Base-by-base conservation (phyloP, 257 asterid species). In the Primulina huaijiensis region DNA sequence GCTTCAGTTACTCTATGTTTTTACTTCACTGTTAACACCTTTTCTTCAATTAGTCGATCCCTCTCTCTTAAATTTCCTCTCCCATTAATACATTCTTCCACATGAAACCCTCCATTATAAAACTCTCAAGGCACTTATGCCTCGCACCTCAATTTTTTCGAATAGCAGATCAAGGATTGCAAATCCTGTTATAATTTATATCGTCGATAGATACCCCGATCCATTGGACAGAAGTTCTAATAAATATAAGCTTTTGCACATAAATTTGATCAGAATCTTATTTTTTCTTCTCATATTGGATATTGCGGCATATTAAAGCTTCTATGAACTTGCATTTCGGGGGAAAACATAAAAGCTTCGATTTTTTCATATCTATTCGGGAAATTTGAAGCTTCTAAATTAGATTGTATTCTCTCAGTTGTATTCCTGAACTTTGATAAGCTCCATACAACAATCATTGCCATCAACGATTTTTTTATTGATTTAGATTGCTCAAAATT, bases 101-200 rank as follows among this genome's bases (percentile, higher is more conserved):
- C 23, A 19, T 37, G 43, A 60, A 16, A n/a, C 50, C 29, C 57
- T 63, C 55, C 60, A 17, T 25, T 16, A 14, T 38, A 20, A 35
- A 59, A 8, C 29, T 59, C 20, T 4, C 10, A 14, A 14, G 55
- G 17, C 52, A 10, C 19, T 46, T 46, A 46, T 46, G 55, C 55
- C 19, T 14, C 19, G 19, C 55, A 46, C 55, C 55, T 40, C 37
- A 60, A 37, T 23, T 59, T 40, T 19, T 33, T 69, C 3, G 5
- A 59, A 12, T 37, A 53, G 43, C 19, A 64, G 76, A 53, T 11
- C 52, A 33, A 19, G 57, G n/a, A 20, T 58, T 10, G 35, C 9
- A 64, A 64, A 57, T 64, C 70, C 40, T 33, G 59, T 50, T 25
- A n/a, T 19, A 27, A 56, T 25, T 61, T 23, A 43, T 30, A 64